Evolutionary conservation across 2,329 filamentous ascomycete genomes (phyloP).

Genomic region (Arthrocladium fulminans): DNA sequence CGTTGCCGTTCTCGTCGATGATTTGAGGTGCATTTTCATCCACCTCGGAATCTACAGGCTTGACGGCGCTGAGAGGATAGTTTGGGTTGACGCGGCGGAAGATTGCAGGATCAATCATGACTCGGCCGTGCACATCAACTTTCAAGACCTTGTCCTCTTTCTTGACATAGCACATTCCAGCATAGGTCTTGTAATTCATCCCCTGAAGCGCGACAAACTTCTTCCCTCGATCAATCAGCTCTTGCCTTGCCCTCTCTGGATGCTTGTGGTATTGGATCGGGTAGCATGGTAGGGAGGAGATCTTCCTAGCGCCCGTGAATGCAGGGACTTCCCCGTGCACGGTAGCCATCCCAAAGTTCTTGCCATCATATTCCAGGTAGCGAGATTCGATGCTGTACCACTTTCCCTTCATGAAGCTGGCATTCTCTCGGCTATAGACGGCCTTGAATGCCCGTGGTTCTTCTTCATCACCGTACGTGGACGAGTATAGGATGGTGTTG

Average conservation of each 20-base stretch:
- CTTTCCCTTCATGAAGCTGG: slow-evolving; percentile 58
- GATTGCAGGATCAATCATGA: slow-evolving; percentile 79
- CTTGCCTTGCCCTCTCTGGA: slow-evolving; percentile 52
- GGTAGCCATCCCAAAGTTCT: slow-evolving; percentile 67
- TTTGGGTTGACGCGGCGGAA: slow-evolving; percentile 81
- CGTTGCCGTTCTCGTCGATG: slow-evolving; percentile 27
- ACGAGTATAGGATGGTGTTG: slow-evolving; percentile 67
- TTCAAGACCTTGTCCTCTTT: slow-evolving; percentile 66
- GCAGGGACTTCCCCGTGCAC: slow-evolving; percentile 60
- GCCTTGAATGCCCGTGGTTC: slow-evolving; percentile 74
- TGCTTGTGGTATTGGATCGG: slow-evolving; percentile 74
- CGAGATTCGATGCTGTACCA: slow-evolving; percentile 66
- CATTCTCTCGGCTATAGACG: slow-evolving; percentile 54
- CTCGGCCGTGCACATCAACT: slow-evolving; percentile 74
- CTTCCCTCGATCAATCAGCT: slow-evolving; percentile 71
- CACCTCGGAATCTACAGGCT: neutral
- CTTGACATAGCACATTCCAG: slow-evolving; percentile 78
- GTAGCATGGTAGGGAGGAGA: slow-evolving; percentile 67
- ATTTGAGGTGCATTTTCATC: neutral
- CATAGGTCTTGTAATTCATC: slow-evolving; percentile 67
- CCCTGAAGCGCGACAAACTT: slow-evolving; percentile 74
- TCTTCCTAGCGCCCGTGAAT: slow-evolving; percentile 76
- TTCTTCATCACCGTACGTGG: slow-evolving; percentile 66
- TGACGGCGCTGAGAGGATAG: slow-evolving; percentile 62
- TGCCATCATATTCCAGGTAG: slow-evolving; percentile 84